Evolutionary conservation across 2,329 filamentous ascomycete species (phyloP).

Genomic region (Arthroderma sp.): DNA sequence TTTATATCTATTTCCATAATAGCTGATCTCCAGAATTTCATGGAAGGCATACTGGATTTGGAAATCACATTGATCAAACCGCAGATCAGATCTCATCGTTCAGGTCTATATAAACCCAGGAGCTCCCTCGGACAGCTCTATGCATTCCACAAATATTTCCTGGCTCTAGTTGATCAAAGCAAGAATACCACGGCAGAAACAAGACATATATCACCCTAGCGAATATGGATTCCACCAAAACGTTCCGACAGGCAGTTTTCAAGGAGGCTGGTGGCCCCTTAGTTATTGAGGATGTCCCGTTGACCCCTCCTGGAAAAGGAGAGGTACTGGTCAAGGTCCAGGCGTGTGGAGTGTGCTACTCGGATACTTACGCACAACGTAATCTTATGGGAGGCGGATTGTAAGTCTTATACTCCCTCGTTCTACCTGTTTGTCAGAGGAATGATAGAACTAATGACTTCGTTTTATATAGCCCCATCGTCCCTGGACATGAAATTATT

Average conservation of each 20-base stretch:
- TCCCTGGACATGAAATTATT: constrained; percentile 61
- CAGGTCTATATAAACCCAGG: not conserved
- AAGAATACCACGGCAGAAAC: not conserved
- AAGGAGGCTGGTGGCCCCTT: constrained; percentile 42
- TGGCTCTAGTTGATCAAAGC: not conserved
- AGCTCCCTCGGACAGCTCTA: not conserved
- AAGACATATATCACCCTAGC: not conserved
- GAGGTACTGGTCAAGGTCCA: constrained; percentile 59
- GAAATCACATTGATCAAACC: too few relatives aligned
- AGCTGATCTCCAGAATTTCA: not conserved
- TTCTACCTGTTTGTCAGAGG: not conserved
- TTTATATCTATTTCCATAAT: not conserved
- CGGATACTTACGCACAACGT: constrained; percentile 41
- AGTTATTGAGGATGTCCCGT: constrained; percentile 46
- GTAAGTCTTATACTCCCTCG: constrained; percentile 16
- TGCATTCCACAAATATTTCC: not conserved
- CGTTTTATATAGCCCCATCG: constrained; percentile 38
- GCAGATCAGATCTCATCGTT: too few relatives aligned
- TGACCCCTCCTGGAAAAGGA: constrained; percentile 44
- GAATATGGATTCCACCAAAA: constrained; percentile 42
- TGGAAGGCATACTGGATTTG: too few relatives aligned
- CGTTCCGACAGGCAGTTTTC: constrained; percentile 55
- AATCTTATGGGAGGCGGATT: constrained; percentile 46
- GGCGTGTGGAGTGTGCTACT: constrained; percentile 61
- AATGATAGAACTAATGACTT: not conserved